These are phyloP conservation scores for Cucurbita moschata DNA, from an alignment of 306 rosid species.

Conservation along the genomic window DNA sequence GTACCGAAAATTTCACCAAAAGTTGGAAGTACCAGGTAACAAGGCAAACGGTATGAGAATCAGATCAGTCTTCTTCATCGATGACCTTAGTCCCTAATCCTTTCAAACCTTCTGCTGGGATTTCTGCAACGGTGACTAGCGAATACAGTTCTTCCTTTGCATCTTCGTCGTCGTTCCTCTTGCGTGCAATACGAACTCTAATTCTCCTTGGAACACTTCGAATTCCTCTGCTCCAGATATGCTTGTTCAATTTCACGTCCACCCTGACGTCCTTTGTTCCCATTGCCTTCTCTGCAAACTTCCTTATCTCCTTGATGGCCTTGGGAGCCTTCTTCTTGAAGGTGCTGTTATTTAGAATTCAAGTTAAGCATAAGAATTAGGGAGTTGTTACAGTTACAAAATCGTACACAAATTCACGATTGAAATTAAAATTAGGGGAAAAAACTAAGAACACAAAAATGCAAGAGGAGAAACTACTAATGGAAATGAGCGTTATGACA, in stretches of 20 bases:
- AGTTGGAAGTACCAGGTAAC: background rate
- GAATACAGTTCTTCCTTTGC: conserved; percentile 94
- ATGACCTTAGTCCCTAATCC: conserved; percentile 83
- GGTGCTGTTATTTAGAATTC: conserved; percentile 30
- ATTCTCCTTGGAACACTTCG: conserved; percentile 90
- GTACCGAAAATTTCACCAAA: conserved; percentile 11
- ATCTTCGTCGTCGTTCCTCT: conserved; percentile 93
- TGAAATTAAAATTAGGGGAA: background rate
- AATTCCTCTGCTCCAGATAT: conserved; percentile 88
- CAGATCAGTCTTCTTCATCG: conserved; percentile 68
- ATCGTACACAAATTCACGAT: background rate
- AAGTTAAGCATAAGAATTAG: background rate
- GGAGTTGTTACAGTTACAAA: background rate
- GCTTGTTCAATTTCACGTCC: conserved; percentile 85
- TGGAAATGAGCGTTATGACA: background rate
- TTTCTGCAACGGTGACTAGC: conserved; percentile 77
- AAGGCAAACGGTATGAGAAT: conserved; percentile 1
- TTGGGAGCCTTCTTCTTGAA: conserved; percentile 97
- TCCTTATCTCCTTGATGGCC: conserved; percentile 89
- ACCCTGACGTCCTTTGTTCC: conserved; percentile 86
- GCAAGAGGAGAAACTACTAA: background rate
- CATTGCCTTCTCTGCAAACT: conserved; percentile 84
- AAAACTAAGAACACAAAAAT: background rate
- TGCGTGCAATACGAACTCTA: conserved; percentile 91
- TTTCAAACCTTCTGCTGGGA: conserved; percentile 67